Base-by-base conservation (phyloP, 2,329 filamentous ascomycete genomes). In the Cercospora sesami region DNA sequence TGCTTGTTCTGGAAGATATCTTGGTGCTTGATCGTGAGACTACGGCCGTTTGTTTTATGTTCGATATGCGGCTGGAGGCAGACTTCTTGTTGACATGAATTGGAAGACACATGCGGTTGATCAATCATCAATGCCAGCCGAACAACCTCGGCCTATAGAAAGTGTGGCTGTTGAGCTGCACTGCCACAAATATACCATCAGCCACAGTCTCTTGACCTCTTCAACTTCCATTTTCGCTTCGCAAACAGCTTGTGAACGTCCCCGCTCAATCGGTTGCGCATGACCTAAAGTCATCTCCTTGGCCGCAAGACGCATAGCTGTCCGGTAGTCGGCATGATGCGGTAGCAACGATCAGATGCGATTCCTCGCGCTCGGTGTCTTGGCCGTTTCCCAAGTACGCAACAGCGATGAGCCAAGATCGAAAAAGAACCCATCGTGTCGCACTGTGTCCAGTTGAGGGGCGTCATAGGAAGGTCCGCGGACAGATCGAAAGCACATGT, bases 51-150 rank as follows among this genome's bases (percentile, higher is more conserved):
- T 8, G 23, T 28, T 55, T 8, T 26, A 42, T 16, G 48, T n/a
- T 10, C 21, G 9, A 28, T 28, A 26, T 55, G 48, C 30, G 28
- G 28, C n/a, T 9, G 26, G 7, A 59, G 8, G 30, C 31, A 6
- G 10, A n/a, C 28, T 59, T 31, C 18, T 59, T 6, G 55, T 36
- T 59, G 55, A 59, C 55, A 59, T 36, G 55, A 16, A 21, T 16
- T 9, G 9, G 55, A 58, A 58, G 55, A 58, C 28, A 33, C 26
- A 23, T 53, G 48, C 12, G 48, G 48, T 28, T 28, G 55, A 30
- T 58, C 16, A 36, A 33, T 59, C 28, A 33, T 18, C 55, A 80
- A 73, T 67, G 75, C 2, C 82, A 83, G 73, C 79, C 77, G 26
- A 67, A 73, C 26, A 77, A 75, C 60, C 75, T 83, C 6, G 71